Percentiles rank a stretch among this genome's conserved stretches.
These are phyloP conservation scores for Exophiala aquamarina DNA, from an alignment of 2,329 filamentous ascomycete species.

Conservation along the genomic window DNA sequence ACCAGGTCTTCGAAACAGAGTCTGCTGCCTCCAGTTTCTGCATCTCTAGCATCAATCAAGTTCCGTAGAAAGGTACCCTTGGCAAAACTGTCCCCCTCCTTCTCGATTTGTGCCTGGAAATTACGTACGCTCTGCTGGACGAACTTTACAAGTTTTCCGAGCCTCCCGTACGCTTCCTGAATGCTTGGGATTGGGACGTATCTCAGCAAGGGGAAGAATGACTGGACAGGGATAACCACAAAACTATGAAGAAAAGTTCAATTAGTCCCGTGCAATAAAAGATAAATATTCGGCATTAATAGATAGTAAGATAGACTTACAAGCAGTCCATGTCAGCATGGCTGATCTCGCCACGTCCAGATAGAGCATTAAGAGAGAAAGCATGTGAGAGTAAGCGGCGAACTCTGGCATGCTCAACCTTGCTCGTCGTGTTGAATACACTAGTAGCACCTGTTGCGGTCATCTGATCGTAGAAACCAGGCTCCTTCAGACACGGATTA, in stretches of 20 bases:
- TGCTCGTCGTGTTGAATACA: constrained; percentile 10
- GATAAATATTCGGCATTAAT: background rate
- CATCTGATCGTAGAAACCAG: constrained; percentile 2
- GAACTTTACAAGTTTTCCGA: constrained; percentile 4
- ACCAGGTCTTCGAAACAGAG: constrained; percentile 10
- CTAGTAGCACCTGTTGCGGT: constrained; percentile 1
- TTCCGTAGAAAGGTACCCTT: constrained; percentile 11
- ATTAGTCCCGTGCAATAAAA: background rate
- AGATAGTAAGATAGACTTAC: background rate
- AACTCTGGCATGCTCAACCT: constrained; percentile 27
- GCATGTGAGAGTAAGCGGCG: constrained; percentile 38
- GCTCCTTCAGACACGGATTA: constrained; percentile 2
- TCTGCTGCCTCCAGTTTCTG: background rate
- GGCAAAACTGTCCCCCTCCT: constrained; percentile 4
- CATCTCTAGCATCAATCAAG: constrained; percentile 6
- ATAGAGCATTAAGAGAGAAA: constrained; percentile 33
- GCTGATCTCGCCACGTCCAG: background rate
- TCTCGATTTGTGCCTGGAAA: constrained; percentile 2
- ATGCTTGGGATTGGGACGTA: constrained; percentile 4
- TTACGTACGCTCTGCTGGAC: constrained; percentile 1
- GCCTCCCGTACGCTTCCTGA: constrained; percentile 1
- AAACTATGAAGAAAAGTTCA: constrained; percentile 1
- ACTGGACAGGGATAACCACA: background rate
- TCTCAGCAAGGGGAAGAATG: constrained; percentile 5
- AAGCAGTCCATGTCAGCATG: constrained; percentile 1